Base-by-base conservation (phyloP, 2,329 filamentous ascomycete genomes). In the Pezicula neosporulosa region DNA sequence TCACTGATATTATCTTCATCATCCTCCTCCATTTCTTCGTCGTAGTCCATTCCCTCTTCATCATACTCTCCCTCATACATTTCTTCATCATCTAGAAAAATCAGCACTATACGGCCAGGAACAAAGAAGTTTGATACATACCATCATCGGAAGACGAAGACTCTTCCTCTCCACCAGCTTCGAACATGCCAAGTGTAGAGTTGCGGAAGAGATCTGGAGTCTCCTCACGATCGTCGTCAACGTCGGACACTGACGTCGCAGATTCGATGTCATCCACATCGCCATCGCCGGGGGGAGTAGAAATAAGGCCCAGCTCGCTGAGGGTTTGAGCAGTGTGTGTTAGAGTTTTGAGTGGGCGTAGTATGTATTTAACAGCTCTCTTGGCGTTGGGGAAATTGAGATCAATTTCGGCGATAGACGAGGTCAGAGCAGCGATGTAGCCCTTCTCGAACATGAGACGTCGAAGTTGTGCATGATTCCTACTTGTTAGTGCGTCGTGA, bases 361-460 rank as follows among this genome's bases (percentile, higher is more conserved):
- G 77, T 48, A 99, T 96, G 68, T 96, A 95, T 72, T 97, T 99
- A 63, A 99, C 90, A 13, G 92, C 92, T 44, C 92, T 85, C 74
- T 96, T 96, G 15, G 95, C 89, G 24, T 89, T 87, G 0, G 93
- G 92, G 69, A 95, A 97, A 60, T 95, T 96, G 55, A 99, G 81
- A 66, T 97, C 94, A 53, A 99, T 87, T 63, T 99, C 95, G 16
- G 94, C 90, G 61, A 99, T 92, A 1, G 95, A 96, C 12, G 86
- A 83, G 2, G 94, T 97, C 53, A 99, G 73, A 44, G 93, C 88
- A 21, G 89, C 82, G 55, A 97, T 86, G 67, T 94, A 96, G 50
- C 95, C 91, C 73, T 97, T 99, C 72, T 99, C 94, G 63, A 96
- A 97, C 94, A 99, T 99, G 54, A 97, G 84, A 59, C 91, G 90